Evolutionary conservation across 2,329 filamentous ascomycete species (phyloP).

Genomic region (Paradendryphiella salina): DNA sequence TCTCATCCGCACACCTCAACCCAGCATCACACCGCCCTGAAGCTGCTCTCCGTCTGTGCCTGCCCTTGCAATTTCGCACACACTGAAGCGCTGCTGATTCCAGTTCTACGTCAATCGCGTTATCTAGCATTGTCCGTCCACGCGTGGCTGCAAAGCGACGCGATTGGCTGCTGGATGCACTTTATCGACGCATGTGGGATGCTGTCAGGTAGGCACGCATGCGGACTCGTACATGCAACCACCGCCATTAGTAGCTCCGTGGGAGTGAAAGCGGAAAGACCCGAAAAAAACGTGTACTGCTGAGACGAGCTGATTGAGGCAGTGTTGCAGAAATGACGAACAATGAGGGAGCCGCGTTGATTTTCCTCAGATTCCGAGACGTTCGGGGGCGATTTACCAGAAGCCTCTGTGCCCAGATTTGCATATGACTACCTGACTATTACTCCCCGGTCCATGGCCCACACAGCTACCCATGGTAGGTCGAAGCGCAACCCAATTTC

Average conservation of each 20-base stretch:
- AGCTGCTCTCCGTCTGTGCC: constrained; percentile 16
- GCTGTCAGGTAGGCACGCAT: constrained; percentile 26
- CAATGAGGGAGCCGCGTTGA: constrained; percentile 11
- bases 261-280: constrained; percentile 17
- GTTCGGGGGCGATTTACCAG: constrained; percentile 8
- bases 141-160: constrained; percentile 7
- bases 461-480: constrained; percentile 25
- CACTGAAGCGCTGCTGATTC: constrained; percentile 11
- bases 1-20: constrained; percentile 19
- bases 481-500: constrained; percentile 29
- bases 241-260: constrained; percentile 14
- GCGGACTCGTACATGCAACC: constrained; percentile 13
- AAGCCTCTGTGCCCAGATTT: constrained; percentile 5
- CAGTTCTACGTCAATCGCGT: constrained; percentile 29
- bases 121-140: constrained; percentile 26
- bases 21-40: constrained; percentile 24
- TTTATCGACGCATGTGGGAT: constrained; percentile 21
- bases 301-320: constrained; percentile 20
- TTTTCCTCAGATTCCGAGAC: constrained; percentile 10
- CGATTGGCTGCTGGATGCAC: constrained; percentile 31
- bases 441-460: constrained; percentile 13
- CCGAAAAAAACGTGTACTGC: constrained; percentile 15
- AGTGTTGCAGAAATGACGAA: constrained; percentile 23
- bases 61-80: constrained; percentile 18
- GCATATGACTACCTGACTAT: constrained; percentile 17